These are phyloP conservation scores for Colletotrichum falcatum DNA, from an alignment of 2,329 filamentous ascomycete species.

Conservation along the genomic window DNA sequence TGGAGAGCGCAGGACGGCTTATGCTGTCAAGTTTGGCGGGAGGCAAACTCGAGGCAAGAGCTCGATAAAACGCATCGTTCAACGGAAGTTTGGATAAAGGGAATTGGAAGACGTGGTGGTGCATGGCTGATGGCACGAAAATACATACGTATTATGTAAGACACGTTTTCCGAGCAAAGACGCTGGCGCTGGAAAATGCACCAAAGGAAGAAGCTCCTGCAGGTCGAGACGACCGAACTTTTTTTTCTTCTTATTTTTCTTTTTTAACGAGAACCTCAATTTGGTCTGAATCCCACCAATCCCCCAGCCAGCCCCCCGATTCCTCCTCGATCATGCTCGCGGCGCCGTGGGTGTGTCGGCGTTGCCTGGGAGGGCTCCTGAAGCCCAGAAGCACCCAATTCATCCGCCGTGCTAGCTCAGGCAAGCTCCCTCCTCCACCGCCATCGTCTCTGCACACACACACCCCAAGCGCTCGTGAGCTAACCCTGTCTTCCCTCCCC, in stretches of 20 bases:
- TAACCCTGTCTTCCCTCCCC: constrained; percentile 2
- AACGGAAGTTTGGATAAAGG: background rate
- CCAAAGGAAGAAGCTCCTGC: constrained; percentile 24
- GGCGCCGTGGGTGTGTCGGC: constrained; percentile 65
- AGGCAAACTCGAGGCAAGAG: background rate
- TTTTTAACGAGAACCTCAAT: background rate
- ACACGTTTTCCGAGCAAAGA: background rate
- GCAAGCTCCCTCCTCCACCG: constrained; percentile 16
- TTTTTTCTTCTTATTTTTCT: background rate
- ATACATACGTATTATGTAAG: constrained; percentile 24
- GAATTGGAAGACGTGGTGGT: background rate
- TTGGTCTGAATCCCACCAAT: no score
- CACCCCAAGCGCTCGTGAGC: constrained; percentile 10
- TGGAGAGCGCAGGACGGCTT: background rate
- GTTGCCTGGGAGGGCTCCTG: constrained; percentile 57
- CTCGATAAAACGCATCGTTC: no score
- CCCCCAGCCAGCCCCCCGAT: background rate
- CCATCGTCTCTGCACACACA: background rate
- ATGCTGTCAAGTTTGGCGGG: background rate
- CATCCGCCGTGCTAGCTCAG: constrained; percentile 58
- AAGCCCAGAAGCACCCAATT: constrained; percentile 48
- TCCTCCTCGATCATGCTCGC: constrained; percentile 48
- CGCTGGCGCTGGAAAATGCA: constrained; percentile 18
- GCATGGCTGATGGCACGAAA: background rate
- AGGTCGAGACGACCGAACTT: background rate